Evolutionary conservation across 179 eudicot genomes (phyloP).

Genomic region (Heliamphora pulchella): DNA sequence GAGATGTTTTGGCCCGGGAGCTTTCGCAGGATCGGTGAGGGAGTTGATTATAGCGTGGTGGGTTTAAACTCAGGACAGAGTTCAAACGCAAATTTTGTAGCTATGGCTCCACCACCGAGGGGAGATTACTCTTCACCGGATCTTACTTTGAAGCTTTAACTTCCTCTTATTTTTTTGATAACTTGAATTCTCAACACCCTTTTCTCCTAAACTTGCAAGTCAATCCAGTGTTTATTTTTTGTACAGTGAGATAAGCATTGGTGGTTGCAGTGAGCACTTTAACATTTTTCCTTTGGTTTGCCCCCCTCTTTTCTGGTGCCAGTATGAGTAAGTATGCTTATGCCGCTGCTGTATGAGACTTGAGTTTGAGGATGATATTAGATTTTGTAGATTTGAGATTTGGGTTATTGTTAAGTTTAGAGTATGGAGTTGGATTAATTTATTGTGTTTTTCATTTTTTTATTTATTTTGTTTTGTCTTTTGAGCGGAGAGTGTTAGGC

Average conservation of each 20-base stretch:
- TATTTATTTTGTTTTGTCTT: too few species aligned
- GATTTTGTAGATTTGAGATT: too few species aligned
- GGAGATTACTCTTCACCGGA: slow-evolving; percentile 23
- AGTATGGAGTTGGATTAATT: too few species aligned
- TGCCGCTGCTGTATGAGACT: too few species aligned
- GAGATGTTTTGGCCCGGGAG: slow-evolving; percentile 24
- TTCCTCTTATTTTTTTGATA: neutral
- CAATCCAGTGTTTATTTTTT: neutral
- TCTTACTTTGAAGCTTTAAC: slow-evolving; percentile 21
- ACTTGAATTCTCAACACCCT: neutral
- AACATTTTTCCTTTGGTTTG: too few species aligned
- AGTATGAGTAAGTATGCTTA: too few species aligned
- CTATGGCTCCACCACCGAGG: slow-evolving; percentile 11
- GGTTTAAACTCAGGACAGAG: slow-evolving; percentile 2
- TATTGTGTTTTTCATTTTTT: too few species aligned
- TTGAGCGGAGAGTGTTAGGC: too few species aligned
- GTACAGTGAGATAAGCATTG: neutral
- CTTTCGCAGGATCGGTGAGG: slow-evolving; percentile 9
- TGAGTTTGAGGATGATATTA: too few species aligned
- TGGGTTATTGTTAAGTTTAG: too few species aligned
- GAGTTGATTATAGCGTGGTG: neutral
- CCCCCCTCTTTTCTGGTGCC: too few species aligned
- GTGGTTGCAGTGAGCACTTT: neutral
- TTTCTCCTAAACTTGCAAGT: slow-evolving; percentile 6
- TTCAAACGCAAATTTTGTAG: slow-evolving; percentile 16